phyloP scores from a whole-genome alignment of 1,284 basidiomycete species.

The Ceratobasidium papillatum region DNA sequence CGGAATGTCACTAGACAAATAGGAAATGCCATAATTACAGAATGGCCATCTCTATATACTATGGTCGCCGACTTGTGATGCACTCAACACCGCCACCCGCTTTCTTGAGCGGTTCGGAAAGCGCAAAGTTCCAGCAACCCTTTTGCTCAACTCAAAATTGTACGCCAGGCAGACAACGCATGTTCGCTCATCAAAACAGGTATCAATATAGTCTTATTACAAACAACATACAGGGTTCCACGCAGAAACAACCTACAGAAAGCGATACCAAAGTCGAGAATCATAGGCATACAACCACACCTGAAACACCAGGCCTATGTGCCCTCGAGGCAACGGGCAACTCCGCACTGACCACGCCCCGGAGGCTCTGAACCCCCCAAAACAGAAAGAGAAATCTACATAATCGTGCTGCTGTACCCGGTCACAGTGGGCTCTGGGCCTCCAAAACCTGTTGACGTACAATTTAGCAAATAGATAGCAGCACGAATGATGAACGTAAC shows the following conservation, averaged over 20 bases:
- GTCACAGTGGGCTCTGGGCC: slow-evolving; percentile 35
- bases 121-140: background rate
- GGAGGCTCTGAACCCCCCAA: background rate
- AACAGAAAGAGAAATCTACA: slow-evolving; percentile 8
- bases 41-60: too few relatives aligned
- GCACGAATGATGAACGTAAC: background rate
- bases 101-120: too few relatives aligned
- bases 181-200: slow-evolving; percentile 6
- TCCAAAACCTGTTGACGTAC: slow-evolving; percentile 27
- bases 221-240: slow-evolving; percentile 10
- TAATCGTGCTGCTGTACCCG: slow-evolving; percentile 24
- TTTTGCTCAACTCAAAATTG: background rate
- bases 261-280: background rate
- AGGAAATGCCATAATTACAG: too few relatives aligned
- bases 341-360: background rate
- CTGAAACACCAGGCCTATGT: slow-evolving; percentile 7
- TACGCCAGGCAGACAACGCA: background rate
- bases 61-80: too few relatives aligned
- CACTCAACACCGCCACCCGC: too few relatives aligned
- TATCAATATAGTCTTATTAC: slow-evolving; percentile 32
- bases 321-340: background rate
- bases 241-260: background rate
- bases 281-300: background rate
- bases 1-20: too few relatives aligned
- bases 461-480: background rate